phyloP scores from a whole-genome alignment of 495 filamentous ascomycete species.

The Podospora comata region DNA sequence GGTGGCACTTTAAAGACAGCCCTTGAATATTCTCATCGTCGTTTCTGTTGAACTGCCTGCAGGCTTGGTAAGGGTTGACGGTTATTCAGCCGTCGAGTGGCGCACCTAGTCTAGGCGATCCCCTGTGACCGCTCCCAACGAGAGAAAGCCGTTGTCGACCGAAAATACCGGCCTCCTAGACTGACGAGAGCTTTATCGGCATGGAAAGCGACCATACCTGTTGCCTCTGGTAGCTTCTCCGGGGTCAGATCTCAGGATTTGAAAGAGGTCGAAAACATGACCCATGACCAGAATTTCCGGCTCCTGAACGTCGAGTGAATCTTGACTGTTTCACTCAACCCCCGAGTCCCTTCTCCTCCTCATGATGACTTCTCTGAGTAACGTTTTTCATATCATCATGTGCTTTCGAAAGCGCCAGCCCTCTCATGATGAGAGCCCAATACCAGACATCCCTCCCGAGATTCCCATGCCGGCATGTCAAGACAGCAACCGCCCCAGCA shows the following conservation, averaged over 20 bases:
- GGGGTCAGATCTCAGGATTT: background rate
- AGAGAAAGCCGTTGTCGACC: background rate
- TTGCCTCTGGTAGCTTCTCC: background rate
- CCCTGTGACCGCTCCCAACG: background rate
- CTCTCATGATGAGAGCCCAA: background rate
- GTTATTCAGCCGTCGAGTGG: background rate
- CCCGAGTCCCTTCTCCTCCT: background rate
- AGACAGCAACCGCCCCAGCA: background rate
- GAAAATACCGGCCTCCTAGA: background rate
- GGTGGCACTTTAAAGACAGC: background rate
- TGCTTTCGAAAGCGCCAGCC: background rate
- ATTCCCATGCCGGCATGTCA: conserved; percentile 10
- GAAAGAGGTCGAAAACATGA: background rate
- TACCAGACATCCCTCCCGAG: conserved; percentile 11
- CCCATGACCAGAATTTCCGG: background rate
- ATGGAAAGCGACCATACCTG: background rate
- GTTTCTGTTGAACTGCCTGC: background rate
- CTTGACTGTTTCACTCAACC: background rate
- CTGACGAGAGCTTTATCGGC: background rate
- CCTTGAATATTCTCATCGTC: background rate
- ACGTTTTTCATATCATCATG: background rate
- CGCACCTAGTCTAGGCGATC: background rate
- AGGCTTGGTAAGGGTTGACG: background rate
- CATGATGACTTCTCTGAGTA: background rate
- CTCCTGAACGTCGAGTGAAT: background rate